Evolutionary conservation across 2,329 filamentous ascomycete species (phyloP).

Genomic region (Hymenoscyphus infarciens): DNA sequence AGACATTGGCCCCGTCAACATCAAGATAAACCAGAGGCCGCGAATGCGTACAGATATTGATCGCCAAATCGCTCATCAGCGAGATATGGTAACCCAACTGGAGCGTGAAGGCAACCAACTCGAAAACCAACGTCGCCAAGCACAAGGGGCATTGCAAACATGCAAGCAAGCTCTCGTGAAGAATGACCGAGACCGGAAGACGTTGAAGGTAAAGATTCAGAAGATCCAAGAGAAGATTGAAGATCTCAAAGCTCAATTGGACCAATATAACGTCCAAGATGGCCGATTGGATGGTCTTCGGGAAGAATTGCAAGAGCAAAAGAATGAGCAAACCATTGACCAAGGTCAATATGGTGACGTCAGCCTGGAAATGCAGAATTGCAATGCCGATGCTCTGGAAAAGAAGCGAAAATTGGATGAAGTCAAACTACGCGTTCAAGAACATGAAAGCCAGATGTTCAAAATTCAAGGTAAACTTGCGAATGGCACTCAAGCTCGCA

Average conservation of each 20-base stretch:
- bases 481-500: constrained; percentile 46
- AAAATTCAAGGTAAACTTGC: constrained; percentile 55
- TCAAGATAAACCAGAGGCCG: constrained; percentile 38
- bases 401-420: constrained; percentile 39
- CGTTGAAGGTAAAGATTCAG: constrained; percentile 55
- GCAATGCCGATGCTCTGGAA: constrained; percentile 39
- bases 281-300: constrained; percentile 59
- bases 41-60: constrained; percentile 80
- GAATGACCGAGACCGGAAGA: constrained; percentile 44
- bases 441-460: constrained; percentile 42
- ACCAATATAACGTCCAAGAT: constrained; percentile 65
- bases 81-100: constrained; percentile 50
- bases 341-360: constrained; percentile 55
- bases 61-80: constrained; percentile 56
- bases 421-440: constrained; percentile 38
- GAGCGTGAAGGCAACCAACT: constrained; percentile 52
- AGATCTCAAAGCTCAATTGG: constrained; percentile 54
- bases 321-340: constrained; percentile 44
- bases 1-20: constrained; percentile 47
- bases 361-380: constrained; percentile 45
- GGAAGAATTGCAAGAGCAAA: constrained; percentile 51
- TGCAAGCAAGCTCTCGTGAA: constrained; percentile 46
- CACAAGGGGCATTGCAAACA: constrained; percentile 45
- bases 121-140: constrained; percentile 34
- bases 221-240: constrained; percentile 57